phyloP scores from a whole-genome alignment of 2,329 filamentous ascomycete species.

The Alternaria triticina region DNA sequence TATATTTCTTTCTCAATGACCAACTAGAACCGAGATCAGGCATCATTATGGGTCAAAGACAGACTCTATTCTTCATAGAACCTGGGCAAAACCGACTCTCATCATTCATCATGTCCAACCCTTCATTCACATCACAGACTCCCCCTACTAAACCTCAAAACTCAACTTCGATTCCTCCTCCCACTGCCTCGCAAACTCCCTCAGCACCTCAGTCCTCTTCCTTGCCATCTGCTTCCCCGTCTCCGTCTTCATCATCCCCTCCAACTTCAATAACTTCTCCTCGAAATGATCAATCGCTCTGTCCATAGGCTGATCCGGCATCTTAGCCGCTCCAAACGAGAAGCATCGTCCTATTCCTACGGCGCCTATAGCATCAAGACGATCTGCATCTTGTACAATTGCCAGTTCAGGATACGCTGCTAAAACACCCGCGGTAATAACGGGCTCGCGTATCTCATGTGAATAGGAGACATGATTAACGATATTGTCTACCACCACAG shows the following conservation, averaged over 20 bases:
- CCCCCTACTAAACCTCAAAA: constrained; percentile 6
- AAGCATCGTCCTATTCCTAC: constrained; percentile 83
- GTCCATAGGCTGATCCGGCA: constrained; percentile 31
- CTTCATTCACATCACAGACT: background rate
- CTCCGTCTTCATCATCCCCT: constrained; percentile 46
- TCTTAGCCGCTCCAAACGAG: constrained; percentile 68
- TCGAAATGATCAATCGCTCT: constrained; percentile 44
- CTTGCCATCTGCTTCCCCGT: constrained; percentile 29
- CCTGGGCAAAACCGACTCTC: too few species aligned
- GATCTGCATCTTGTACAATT: constrained; percentile 90
- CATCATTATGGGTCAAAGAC: too few species aligned
- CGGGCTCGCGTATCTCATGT: constrained; percentile 71
- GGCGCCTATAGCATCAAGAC: constrained; percentile 88
- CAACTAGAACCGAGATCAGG: too few species aligned
- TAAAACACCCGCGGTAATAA: constrained; percentile 67
- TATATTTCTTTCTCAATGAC: too few species aligned
- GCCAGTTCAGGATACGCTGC: constrained; percentile 72
- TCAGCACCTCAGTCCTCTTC: constrained; percentile 19
- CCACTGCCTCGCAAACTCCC: constrained; percentile 25
- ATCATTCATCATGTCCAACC: too few species aligned
- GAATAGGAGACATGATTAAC: constrained; percentile 80
- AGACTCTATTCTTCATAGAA: too few species aligned
- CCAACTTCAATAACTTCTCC: constrained; percentile 43
- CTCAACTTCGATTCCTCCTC: constrained; percentile 17
- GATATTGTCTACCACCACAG: constrained; percentile 71